These are phyloP conservation scores for Xylaria sp. DNA, from an alignment of 2,329 filamentous ascomycete species.

Conservation along the genomic window DNA sequence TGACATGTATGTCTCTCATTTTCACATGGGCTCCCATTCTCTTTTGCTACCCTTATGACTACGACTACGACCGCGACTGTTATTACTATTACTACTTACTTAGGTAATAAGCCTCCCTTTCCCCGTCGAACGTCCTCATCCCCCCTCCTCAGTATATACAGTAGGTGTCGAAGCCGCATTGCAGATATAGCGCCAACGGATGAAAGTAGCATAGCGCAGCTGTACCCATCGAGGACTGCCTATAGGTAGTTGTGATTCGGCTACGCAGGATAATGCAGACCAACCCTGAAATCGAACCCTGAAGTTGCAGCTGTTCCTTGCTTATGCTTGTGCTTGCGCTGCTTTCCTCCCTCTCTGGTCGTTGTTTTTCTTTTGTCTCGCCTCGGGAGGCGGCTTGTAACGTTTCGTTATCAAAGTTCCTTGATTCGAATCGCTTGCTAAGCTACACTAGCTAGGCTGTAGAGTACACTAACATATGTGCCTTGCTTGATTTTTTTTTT, in stretches of 20 bases:
- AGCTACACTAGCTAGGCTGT: not conserved
- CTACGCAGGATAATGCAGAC: conserved; percentile 12
- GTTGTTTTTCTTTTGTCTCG: not conserved
- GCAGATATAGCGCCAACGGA: not conserved
- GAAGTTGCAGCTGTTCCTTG: conserved; percentile 13
- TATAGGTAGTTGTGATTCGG: not conserved
- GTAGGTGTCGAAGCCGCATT: not conserved
- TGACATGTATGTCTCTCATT: no score
- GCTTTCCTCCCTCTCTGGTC: not conserved
- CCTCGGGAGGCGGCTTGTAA: conserved; percentile 10
- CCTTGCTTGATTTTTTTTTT: no score
- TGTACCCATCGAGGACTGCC: no score
- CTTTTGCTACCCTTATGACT: no score
- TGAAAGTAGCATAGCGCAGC: no score
- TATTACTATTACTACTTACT: no score
- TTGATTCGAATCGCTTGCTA: not conserved
- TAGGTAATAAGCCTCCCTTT: no score
- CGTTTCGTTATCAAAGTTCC: conserved; percentile 11
- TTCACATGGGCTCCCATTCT: no score
- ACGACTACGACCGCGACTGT: no score
- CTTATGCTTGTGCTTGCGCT: not conserved
- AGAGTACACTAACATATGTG: no score
- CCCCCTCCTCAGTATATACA: no score
- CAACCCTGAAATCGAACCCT: conserved; percentile 20
- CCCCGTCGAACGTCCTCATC: no score